A percentile compares a stretch with the other conserved stretches of the same genome.
phyloP scores from a whole-genome alignment of 345 rosid species.

The Eucalyptus grandis region DNA sequence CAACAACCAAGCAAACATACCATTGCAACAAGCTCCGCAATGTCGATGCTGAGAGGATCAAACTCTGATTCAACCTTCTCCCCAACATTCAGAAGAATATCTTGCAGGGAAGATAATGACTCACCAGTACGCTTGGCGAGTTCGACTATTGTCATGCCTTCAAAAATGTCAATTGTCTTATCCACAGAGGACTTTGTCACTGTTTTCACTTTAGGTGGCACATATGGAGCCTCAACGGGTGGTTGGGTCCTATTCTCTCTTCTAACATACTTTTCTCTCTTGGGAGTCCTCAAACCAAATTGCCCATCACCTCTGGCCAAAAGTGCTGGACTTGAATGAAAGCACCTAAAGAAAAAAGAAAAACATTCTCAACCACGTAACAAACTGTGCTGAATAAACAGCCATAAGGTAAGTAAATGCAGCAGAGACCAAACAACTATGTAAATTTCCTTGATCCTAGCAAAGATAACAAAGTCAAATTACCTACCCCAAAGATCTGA shows the following conservation, averaged over 20 bases:
- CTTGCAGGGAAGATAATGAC: slow-evolving; percentile 37
- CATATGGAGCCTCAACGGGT: slow-evolving; percentile 78
- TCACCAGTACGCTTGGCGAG: slow-evolving; percentile 67
- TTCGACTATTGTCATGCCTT: slow-evolving; percentile 77
- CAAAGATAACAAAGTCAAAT: not conserved
- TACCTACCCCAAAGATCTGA: not conserved
- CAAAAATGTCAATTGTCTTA: slow-evolving; percentile 69
- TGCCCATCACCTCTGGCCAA: slow-evolving; percentile 32
- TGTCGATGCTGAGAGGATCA: slow-evolving; percentile 71
- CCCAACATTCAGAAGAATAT: slow-evolving; percentile 73
- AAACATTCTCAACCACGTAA: not conserved
- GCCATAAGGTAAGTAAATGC: not conserved
- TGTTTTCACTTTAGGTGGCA: slow-evolving; percentile 52
- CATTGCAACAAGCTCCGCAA: slow-evolving; percentile 88
- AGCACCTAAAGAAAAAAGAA: slow-evolving; percentile 24
- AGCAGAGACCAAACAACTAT: not conserved
- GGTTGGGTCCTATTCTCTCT: slow-evolving; percentile 29
- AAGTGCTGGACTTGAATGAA: slow-evolving; percentile 46
- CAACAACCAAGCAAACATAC: slow-evolving; percentile 17
- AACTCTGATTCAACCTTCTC: slow-evolving; percentile 72
- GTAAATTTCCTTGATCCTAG: not conserved
- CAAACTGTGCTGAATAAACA: not conserved
- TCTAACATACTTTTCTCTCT: slow-evolving; percentile 43
- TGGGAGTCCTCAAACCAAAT: slow-evolving; percentile 33
- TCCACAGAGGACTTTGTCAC: slow-evolving; percentile 31